A percentile compares a stretch with the other conserved stretches of the same genome.
Conservation (phyloP, 148 eudicot species). For the Camellia japonica region DNA sequence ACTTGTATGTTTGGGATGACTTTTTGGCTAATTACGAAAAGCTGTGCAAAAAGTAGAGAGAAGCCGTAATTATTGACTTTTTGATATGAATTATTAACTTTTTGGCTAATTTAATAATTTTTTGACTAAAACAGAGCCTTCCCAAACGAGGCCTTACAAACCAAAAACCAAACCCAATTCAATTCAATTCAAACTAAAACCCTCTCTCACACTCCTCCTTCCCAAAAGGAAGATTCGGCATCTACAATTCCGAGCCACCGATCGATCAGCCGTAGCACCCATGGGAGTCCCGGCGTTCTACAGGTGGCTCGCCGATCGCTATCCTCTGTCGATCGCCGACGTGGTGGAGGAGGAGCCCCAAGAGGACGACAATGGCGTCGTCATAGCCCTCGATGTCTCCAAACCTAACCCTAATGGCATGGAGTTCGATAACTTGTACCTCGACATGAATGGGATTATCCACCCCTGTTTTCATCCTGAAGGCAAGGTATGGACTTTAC, state of each 20-base stretch:
- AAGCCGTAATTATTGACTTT: too few relatives aligned
- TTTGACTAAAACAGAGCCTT: too few relatives aligned
- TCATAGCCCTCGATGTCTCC: constrained; percentile 47
- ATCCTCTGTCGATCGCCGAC: constrained; percentile 63
- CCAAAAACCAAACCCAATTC: not conserved
- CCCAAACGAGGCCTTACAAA: too few relatives aligned
- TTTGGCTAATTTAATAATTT: too few relatives aligned
- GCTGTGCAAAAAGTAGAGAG: too few relatives aligned
- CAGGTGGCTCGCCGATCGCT: constrained; percentile 88
- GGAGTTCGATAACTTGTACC: constrained; percentile 78
- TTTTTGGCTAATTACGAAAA: too few relatives aligned
- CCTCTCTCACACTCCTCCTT: not conserved
- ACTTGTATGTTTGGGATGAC: too few relatives aligned
- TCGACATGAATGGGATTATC: constrained; percentile 94
- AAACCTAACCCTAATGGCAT: constrained; percentile 80
- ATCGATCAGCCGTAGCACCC: not conserved
- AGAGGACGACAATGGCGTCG: constrained; percentile 33
- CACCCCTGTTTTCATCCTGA: constrained; percentile 97
- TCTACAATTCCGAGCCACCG: not conserved
- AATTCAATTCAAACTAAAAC: not conserved
- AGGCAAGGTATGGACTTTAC: constrained; percentile 44
- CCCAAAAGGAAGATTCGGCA: not conserved
- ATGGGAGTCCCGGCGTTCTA: constrained; percentile 98
- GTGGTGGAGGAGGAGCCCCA: constrained; percentile 71
- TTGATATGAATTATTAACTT: too few relatives aligned